phyloP scores from a whole-genome alignment of 805 yeast species.

The Metschnikowia santaceciliae region DNA sequence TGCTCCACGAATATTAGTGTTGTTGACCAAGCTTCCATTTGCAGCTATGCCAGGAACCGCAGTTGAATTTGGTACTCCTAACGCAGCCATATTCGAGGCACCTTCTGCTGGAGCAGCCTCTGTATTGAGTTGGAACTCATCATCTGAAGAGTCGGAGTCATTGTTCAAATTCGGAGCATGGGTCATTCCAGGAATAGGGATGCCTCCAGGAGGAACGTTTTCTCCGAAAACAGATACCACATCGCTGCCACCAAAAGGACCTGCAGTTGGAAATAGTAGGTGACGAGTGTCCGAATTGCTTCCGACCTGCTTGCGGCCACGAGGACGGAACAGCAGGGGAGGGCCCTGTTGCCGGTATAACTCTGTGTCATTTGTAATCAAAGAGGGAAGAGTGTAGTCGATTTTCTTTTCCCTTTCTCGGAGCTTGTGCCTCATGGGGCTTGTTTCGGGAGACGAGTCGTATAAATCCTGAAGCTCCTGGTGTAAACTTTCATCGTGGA shows the following conservation, averaged over 20 bases:
- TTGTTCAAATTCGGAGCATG: conserved; percentile 32
- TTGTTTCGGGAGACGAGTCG: conserved; percentile 53
- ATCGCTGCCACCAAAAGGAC: conserved; percentile 97
- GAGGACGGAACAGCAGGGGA: conserved; percentile 24
- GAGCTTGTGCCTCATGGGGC: conserved; percentile 41
- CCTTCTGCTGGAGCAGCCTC: background rate
- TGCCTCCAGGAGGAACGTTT: conserved; percentile 51
- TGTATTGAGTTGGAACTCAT: conserved; percentile 39
- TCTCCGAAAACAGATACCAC: conserved; percentile 79
- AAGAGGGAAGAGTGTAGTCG: conserved; percentile 82
- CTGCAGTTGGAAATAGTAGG: conserved; percentile 86
- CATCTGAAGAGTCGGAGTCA: conserved; percentile 64
- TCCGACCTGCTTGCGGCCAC: conserved; percentile 25
- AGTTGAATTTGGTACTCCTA: conserved; percentile 15
- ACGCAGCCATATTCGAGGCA: conserved; percentile 17
- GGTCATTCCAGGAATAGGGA: conserved; percentile 34
- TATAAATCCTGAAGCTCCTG: conserved; percentile 66
- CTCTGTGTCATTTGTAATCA: conserved; percentile 45
- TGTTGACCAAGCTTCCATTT: conserved; percentile 15
- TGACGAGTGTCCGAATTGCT: conserved; percentile 50
- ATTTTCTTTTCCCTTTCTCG: conserved; percentile 53
- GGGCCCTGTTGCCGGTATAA: conserved; percentile 10
- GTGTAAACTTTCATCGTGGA: conserved; percentile 39
- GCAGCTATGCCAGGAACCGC: background rate
- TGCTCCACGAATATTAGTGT: conserved; percentile 32